Evolutionary conservation across 805 yeast genomes (phyloP).

Genomic region (Candida arabinofermentans): DNA sequence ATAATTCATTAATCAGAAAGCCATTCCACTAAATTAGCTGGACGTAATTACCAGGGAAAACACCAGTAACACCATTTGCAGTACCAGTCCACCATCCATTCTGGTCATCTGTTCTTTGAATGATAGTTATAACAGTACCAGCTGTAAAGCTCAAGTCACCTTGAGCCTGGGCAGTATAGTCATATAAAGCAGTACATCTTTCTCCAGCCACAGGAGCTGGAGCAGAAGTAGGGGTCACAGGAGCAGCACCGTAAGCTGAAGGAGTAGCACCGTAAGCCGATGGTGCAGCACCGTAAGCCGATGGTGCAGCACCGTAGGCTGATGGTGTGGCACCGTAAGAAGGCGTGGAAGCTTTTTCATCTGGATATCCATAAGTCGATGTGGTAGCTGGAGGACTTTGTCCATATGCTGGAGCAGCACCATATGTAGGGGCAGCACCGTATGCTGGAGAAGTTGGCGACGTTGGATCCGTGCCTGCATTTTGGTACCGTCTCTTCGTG

Average conservation of each 20-base stretch:
- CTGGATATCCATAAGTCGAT: constrained; percentile 22
- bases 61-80: constrained; percentile 80
- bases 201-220: constrained; percentile 40
- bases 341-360: constrained; percentile 23
- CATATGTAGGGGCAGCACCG: constrained; percentile 32
- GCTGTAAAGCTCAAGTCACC: constrained; percentile 89
- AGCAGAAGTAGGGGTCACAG: constrained; percentile 30
- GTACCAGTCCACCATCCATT: constrained; percentile 99
- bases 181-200: constrained; percentile 86
- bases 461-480: constrained; percentile 33
- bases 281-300: no score
- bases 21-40: constrained; percentile 46
- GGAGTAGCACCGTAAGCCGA: constrained; percentile 26
- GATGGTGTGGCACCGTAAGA: constrained; percentile 25
- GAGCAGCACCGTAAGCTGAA: constrained; percentile 24
- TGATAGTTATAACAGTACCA: constrained; percentile 80
- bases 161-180: constrained; percentile 86
- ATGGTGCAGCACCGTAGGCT: constrained; percentile 21
- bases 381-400: constrained; percentile 21
- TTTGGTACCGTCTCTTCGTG: constrained; percentile 65
- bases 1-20: neutral
- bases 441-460: constrained; percentile 21
- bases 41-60: constrained; percentile 96
- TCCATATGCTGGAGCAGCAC: constrained; percentile 32
- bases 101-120: constrained; percentile 75